These are phyloP conservation scores for Pulicaria dysenterica DNA, from an alignment of 129 eudicot genomes.

Conservation along the genomic window DNA sequence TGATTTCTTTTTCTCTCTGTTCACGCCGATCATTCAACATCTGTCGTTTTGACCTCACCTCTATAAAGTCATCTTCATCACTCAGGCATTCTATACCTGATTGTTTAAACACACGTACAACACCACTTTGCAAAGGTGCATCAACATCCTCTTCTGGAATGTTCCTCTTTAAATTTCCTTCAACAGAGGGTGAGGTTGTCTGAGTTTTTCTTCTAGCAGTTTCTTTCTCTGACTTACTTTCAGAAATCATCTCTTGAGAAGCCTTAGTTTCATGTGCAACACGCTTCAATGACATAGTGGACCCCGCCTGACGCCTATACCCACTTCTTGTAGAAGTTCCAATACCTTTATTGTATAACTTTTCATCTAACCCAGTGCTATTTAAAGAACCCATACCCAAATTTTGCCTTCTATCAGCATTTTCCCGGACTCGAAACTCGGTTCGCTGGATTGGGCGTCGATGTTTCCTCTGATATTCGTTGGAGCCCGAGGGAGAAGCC, in stretches of 20 bases:
- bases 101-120: slow-evolving; percentile 76
- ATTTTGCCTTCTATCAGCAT: slow-evolving; percentile 46
- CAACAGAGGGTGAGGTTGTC: slow-evolving; percentile 38
- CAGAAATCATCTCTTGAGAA: slow-evolving; percentile 46
- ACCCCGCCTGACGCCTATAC: slow-evolving; percentile 47
- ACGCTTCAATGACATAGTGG: slow-evolving; percentile 41
- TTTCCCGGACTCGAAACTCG: slow-evolving; percentile 80
- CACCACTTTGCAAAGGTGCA: slow-evolving; percentile 92
- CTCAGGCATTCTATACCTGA: slow-evolving; percentile 92
- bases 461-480: slow-evolving; percentile 65
- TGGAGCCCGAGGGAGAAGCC: slow-evolving; percentile 29
- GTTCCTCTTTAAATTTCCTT: slow-evolving; percentile 66
- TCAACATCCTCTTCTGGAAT: slow-evolving; percentile 76
- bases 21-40: slow-evolving; percentile 93
- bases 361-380: slow-evolving; percentile 46
- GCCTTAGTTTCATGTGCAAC: slow-evolving; percentile 43
- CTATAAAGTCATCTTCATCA: slow-evolving; percentile 95
- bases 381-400: slow-evolving; percentile 33
- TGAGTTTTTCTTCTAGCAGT: slow-evolving; percentile 38
- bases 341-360: slow-evolving; percentile 35
- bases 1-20: slow-evolving; percentile 88
- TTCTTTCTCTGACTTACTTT: slow-evolving; percentile 43
- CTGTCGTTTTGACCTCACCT: slow-evolving; percentile 95
- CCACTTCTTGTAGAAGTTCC: slow-evolving; percentile 53
- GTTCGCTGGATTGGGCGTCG: slow-evolving; percentile 67